A percentile compares a stretch with the other conserved stretches of the same genome.
Conservation (phyloP, 75 land plant genomes). For the Pinus albicaulis region DNA sequence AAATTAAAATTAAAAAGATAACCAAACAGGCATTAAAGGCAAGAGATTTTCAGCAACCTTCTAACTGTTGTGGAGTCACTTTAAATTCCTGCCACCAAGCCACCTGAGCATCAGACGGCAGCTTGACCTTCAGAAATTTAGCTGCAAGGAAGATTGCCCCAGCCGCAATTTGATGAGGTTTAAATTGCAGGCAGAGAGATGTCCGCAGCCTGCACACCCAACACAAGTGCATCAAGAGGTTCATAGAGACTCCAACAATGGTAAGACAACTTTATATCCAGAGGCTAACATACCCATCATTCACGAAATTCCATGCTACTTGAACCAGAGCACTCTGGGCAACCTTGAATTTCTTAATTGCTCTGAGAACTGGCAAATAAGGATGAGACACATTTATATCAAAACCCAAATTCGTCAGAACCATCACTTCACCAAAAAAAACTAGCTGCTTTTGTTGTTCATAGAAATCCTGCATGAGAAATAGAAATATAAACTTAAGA, state of each 20-base stretch:
- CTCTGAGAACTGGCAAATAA: conserved; percentile 75
- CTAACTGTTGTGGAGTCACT: conserved; percentile 22
- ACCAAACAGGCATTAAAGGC: neutral
- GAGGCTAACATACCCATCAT: conserved; percentile 75
- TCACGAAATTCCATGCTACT: conserved; percentile 95
- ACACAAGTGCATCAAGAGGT: neutral
- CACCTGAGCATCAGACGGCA: conserved; percentile 18
- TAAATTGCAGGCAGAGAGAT: conserved; percentile 77
- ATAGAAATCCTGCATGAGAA: conserved; percentile 59
- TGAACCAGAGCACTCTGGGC: conserved; percentile 78
- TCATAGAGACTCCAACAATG: neutral
- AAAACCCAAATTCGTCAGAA: conserved; percentile 86
- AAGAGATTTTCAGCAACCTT: conserved; percentile 8
- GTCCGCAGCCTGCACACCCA: conserved; percentile 47
- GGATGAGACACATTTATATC: conserved; percentile 85
- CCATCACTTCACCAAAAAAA: conserved; percentile 60
- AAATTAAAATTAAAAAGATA: neutral
- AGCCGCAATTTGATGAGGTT: conserved; percentile 65
- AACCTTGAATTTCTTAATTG: conserved; percentile 80
- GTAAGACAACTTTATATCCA: neutral
- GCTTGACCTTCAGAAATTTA: conserved; percentile 41
- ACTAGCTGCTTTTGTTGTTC: conserved; percentile 77
- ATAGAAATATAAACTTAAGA: neutral
- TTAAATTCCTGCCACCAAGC: conserved; percentile 33
- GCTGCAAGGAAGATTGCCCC: conserved; percentile 69